Evolutionary conservation across 306 rosid genomes (phyloP), one percentile per base, ranked within the genome.

Genomic region (Acacia acuminata): DNA sequence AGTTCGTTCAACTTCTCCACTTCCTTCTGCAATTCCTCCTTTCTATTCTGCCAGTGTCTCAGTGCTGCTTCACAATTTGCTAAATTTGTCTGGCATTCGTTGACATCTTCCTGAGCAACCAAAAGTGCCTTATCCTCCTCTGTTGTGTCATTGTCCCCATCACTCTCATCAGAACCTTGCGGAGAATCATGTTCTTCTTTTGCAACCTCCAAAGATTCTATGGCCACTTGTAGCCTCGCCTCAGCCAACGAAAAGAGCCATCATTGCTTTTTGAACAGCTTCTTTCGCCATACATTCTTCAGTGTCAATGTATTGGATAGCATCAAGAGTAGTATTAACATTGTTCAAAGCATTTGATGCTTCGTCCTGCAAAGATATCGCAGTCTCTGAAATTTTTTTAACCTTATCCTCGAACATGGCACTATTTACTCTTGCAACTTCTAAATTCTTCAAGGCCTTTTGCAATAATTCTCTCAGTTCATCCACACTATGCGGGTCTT

Each of bases 231-330:
- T 86, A 94, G 94, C 90, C 94, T 91, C 17, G 99, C 97, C 93
- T 96, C 99, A 53, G 99, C 97, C 74, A 94, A 88, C 51, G 99
- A 91, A n/a, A 89, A 96, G 97, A 67, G 94, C 87, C 97, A 94
- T 92, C 13, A 90, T 92, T 38, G 98, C 97, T 53, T 89, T 92
- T 75, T 92, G 98, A 88, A 92, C 94, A 66, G 90, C 92, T 87
- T 96, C 99, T 90, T 94, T 96, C 72, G 95, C 94, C 75, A 76
- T 16, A 82, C 53, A 68, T 83, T 96, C 98, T 80, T 94, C 97
- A 84, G 87, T 53, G 77, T 90, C 98, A 56, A 88, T 85, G 67
- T 88, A 87, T 84, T 92, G 97, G 71, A 92, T 80, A 61, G 82
- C 24, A 70, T 90, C 97, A 75, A 96, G 97, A 27, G 90, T 78